Evolutionary conservation across 495 filamentous ascomycete species (phyloP).

Genomic region (Haplographium delicatum): DNA sequence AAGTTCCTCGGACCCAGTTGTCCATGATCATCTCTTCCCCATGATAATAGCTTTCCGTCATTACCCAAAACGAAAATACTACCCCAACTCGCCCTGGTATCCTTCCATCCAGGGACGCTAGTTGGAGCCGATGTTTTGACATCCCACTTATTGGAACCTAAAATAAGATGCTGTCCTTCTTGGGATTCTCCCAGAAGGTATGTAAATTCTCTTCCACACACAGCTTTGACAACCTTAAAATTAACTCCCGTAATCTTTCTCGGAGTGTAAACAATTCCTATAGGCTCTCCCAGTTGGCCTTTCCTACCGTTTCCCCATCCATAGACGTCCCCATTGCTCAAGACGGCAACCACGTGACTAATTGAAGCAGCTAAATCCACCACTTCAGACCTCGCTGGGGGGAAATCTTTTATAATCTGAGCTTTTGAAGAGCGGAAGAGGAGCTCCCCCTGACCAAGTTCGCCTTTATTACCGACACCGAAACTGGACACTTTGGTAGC

Average conservation of each 20-base stretch:
- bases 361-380: constrained; percentile 63
- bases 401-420: constrained; percentile 52
- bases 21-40: constrained; percentile 79
- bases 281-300: constrained; percentile 66
- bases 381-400: constrained; percentile 46
- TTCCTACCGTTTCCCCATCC: constrained; percentile 86
- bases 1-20: constrained; percentile 63
- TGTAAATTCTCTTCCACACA: constrained; percentile 81
- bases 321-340: constrained; percentile 70
- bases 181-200: constrained; percentile 52
- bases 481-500: constrained; percentile 47
- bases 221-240: constrained; percentile 54
- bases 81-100: constrained; percentile 74
- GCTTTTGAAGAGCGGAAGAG: constrained; percentile 27
- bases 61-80: constrained; percentile 62
- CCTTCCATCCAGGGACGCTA: constrained; percentile 44
- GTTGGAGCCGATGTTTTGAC: constrained; percentile 41
- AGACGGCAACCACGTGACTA: constrained; percentile 66
- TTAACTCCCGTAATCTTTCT: constrained; percentile 47
- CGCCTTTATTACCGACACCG: constrained; percentile 64
- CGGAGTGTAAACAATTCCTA: constrained; percentile 49
- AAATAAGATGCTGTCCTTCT: constrained; percentile 50
- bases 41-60: constrained; percentile 51
- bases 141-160: constrained; percentile 68
- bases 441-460: constrained; percentile 56